Evolutionary conservation across 352 stramenopile genomes (phyloP).

Genomic region (Globisporangium nodosum): DNA sequence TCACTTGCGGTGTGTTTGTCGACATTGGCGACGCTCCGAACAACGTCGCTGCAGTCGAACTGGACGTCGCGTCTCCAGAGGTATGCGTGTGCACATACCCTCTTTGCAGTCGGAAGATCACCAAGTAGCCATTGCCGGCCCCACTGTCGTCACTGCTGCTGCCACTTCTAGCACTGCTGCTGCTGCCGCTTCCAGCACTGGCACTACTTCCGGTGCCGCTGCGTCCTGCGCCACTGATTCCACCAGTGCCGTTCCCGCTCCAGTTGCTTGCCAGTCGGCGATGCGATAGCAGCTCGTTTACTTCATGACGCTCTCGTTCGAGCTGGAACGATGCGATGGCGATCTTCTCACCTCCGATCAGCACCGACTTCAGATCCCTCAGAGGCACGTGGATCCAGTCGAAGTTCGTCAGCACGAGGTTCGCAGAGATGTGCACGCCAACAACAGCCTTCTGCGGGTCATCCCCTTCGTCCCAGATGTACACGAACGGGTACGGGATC

Average conservation of each 20-base stretch:
- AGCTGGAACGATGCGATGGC: background rate
- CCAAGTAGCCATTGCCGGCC: background rate
- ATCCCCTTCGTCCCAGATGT: background rate
- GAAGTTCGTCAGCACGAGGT: background rate
- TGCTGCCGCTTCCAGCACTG: background rate
- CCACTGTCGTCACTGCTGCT: background rate
- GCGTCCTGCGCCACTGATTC: background rate
- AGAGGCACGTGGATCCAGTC: background rate
- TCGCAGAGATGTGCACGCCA: background rate
- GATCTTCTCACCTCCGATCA: constrained; percentile 3
- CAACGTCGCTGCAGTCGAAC: background rate
- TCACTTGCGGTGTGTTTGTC: too few species aligned
- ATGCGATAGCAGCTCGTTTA: background rate
- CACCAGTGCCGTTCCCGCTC: background rate
- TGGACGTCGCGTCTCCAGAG: background rate
- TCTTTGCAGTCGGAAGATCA: background rate
- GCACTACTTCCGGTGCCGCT: too few species aligned
- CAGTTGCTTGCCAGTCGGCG: background rate
- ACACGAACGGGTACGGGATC: constrained; percentile 5
- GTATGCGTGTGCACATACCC: background rate
- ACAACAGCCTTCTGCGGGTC: background rate
- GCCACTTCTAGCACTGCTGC: background rate
- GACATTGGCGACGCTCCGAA: too few species aligned
- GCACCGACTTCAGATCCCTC: background rate
- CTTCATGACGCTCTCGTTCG: background rate